Evolutionary conservation across 1,284 basidiomycete genomes (phyloP), one percentile per base, ranked within the genome.

Genomic region (Tilletiopsis washingtonensis): DNA sequence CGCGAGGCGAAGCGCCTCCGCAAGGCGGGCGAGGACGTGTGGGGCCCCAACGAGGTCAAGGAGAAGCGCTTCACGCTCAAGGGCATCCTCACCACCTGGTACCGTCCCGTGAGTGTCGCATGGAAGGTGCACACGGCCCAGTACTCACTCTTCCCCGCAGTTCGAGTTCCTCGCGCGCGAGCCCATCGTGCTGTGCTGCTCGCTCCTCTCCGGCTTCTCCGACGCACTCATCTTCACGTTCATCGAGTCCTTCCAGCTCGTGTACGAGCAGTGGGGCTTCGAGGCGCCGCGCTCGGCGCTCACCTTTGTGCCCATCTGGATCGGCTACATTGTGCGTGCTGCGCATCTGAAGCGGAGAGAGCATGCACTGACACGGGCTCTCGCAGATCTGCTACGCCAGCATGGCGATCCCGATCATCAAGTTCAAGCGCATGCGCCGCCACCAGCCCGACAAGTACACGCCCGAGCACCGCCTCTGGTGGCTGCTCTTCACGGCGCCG

Each of bases 321-420:
- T 77, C 17, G 76, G 76, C 7, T 77, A 77, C 47, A 47, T 76
- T n/a, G n/a, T n/a, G n/a, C n/a, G n/a, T n/a, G n/a, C n/a, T n/a
- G n/a, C n/a, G n/a, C n/a, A n/a, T n/a, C n/a, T n/a, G n/a, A n/a
- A n/a, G n/a, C n/a, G n/a, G n/a, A n/a, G n/a, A n/a, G n/a, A n/a
- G n/a, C n/a, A n/a, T n/a, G n/a, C n/a, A n/a, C n/a, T n/a, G n/a
- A n/a, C n/a, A n/a, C n/a, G n/a, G n/a, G n/a, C n/a, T n/a, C n/a
- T n/a, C n/a, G n/a, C n/a, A n/a, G 25, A 36, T 77, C 19, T 73
- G 63, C 0, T 77, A 69, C 47, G 44, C 67, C 14, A 64, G 66
- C 20, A 76, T 74, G 55, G 59, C 77, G 19, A 71, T 71, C 0
- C 57, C 72, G 5, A 67, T 76, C 48, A 44, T 54, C 14, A 59